These are phyloP conservation scores for Scalesia atractyloides DNA, from an alignment of 129 eudicot species.

Conservation along the genomic window DNA sequence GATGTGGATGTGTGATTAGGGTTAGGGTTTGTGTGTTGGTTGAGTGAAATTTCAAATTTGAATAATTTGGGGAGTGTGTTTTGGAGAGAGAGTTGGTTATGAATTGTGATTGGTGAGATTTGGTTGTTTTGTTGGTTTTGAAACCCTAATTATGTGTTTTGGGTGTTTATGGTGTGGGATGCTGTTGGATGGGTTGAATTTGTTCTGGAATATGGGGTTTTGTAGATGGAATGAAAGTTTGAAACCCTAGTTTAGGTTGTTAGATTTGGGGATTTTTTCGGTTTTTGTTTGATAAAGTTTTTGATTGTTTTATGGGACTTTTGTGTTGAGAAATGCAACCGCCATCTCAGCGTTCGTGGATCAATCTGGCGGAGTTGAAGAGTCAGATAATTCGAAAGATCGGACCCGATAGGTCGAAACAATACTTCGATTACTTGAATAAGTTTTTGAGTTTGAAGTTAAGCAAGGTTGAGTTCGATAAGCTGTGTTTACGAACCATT, in stretches of 20 bases:
- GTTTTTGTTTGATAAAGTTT: slow-evolving; percentile 18
- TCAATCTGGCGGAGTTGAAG: slow-evolving; percentile 70
- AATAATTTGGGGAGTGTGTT: slow-evolving; percentile 43
- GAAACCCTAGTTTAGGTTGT: slow-evolving; percentile 52
- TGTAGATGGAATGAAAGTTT: slow-evolving; percentile 38
- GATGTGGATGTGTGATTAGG: slow-evolving; percentile 23
- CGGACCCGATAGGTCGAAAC: slow-evolving; percentile 83
- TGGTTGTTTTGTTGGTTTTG: slow-evolving; percentile 20
- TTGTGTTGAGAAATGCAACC: slow-evolving; percentile 79
- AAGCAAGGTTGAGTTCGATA: slow-evolving; percentile 73
- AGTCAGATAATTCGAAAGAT: slow-evolving; percentile 66
- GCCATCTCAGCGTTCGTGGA: slow-evolving; percentile 59
- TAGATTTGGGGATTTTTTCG: slow-evolving; percentile 24
- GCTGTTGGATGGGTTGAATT: slow-evolving; percentile 37
- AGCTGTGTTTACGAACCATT: slow-evolving; percentile 64
- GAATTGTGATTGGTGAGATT: slow-evolving; percentile 35
- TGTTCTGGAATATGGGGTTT: slow-evolving; percentile 49
- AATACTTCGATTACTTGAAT: slow-evolving; percentile 64
- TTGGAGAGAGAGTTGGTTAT: slow-evolving; percentile 85
- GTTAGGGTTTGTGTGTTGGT: slow-evolving; percentile 34
- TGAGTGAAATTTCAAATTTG: slow-evolving; percentile 34
- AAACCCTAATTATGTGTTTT: slow-evolving; percentile 42
- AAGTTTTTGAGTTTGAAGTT: slow-evolving; percentile 70
- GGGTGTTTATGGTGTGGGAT: slow-evolving; percentile 24
- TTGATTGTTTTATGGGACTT: slow-evolving; percentile 43